Base-by-base conservation (phyloP, 1,139 yeast species). In the Protomyces lactucae-debilis region DNA sequence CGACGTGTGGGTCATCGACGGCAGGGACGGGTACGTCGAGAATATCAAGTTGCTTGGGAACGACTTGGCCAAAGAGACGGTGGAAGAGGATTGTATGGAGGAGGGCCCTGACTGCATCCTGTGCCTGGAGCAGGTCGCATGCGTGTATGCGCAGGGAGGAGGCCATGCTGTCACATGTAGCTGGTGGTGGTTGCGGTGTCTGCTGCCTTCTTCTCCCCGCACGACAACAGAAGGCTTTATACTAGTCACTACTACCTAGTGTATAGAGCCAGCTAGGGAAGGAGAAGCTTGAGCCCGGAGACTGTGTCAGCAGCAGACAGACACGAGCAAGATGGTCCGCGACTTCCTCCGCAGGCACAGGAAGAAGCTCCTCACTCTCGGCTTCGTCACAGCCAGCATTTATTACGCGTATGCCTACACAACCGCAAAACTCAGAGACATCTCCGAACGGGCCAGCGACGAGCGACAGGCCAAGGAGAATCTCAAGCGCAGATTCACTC, bases 401-500 rank as follows among this genome's bases (percentile, higher is more conserved):
- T 85, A 85, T 70, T 77, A 86, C 64, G 77, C 85, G 23, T 76
- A 85, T 63, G 82, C 83, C 65, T 86, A 83, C 72, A 80, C 88
- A 43, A 79, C 84, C 69, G 78, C 79, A 70, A 85, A 85, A 74
- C 78, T 89, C 68, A 77, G 81, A 63, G 85, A 86, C 73, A 82
- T 87, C 70, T 92, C 87, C 73, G 83, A 85, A 69, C 80, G 86
- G 57, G 76, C 90, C 66, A 81, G 83, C 66, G 88, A 88, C 70
- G 95, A 90, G 75, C 82, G 87, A 65, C 83, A 86, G 67, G 86
- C 91, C 61, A 84, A 86, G 71, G 96, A 89, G 72, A 95, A 88
- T 66, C 71, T 78, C 55, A 76, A 78, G 59, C 72, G 79, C 18
- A 77, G 96, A 67, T 93, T 91, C 72, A 85, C 87, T 64, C 97